Evolutionary conservation across 257 asterid genomes (phyloP).

Genomic region (Primulina eburnea): DNA sequence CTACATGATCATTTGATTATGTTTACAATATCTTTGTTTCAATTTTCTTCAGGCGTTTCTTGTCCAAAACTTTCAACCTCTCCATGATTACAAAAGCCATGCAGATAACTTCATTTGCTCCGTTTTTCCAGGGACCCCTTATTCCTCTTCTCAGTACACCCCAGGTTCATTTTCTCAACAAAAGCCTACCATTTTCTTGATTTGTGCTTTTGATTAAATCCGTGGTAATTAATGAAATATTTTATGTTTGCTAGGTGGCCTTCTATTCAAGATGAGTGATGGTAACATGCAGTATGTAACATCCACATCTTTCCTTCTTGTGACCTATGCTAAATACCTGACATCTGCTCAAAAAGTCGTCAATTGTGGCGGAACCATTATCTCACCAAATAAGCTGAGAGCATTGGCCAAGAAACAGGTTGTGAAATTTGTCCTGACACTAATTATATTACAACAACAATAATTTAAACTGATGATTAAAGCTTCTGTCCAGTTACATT

Average conservation of each 20-base stretch:
- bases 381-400: constrained; percentile 72
- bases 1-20: not conserved
- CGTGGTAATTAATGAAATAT: not conserved
- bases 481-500: not conserved
- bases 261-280: constrained; percentile 87
- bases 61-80: constrained; percentile 76
- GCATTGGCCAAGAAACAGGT: constrained; percentile 81
- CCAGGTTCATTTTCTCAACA: constrained; percentile 41
- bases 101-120: constrained; percentile 95
- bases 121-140: constrained; percentile 75
- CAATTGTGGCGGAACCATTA: constrained; percentile 65
- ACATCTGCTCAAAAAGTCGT: constrained; percentile 62
- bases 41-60: constrained; percentile 71
- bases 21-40: not conserved
- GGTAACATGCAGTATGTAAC: constrained; percentile 93
- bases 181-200: not conserved
- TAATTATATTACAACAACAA: not conserved
- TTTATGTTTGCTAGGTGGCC: constrained; percentile 59
- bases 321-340: constrained; percentile 85
- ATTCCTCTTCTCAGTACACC: constrained; percentile 73
- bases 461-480: not conserved
- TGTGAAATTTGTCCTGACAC: not conserved
- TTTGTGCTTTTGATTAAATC: not conserved
- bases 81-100: constrained; percentile 88
- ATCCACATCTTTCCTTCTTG: constrained; percentile 75